Base-by-base conservation (phyloP, 164 flowering plant species). In the Magnolia officinalis region DNA sequence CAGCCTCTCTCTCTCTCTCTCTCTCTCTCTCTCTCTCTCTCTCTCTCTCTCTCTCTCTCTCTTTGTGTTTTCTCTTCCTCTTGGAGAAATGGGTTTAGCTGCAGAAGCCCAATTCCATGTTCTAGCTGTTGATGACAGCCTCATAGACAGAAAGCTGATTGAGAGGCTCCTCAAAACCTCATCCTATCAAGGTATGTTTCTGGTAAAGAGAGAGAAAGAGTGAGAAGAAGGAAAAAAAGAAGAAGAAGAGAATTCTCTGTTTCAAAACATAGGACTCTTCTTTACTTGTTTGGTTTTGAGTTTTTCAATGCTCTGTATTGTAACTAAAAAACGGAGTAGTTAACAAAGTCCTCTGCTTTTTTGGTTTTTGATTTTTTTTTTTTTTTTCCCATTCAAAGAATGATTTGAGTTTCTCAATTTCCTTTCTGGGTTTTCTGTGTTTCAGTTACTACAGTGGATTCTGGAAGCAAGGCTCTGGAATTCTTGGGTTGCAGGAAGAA, bases 401-500 rank as follows among this genome's bases (percentile, higher is more conserved):
- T 67, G 2, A 52, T 51, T 31, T 10, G 6, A 29, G 77, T 75
- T 67, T 24, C n/a, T 63, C n/a, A 11, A 4, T 18, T 50, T 71
- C 21, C 63, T 20, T 37, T 74, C 37, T 63, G 68, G 58, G 23
- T 37, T 55, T 63, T 73, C 65, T 64, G 37, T 26, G 58, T 66
- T 70, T 79, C 96, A 95, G 99, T 96, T n/a, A 94, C 99, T 50
- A 90, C 94, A 0, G 98, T 91, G 52, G 99, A 96, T 76, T 94
- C 98, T 76, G 99, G 97, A 77, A 83, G 72, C 61, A 86, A 93
- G 80, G 99, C 99, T 77, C 81, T 94, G 76, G 89, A 96, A 67
- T 90, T 81, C 74, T 86, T 96, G 7, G 99, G 98, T 1, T 96
- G 79, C 91, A 89, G 52, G 94, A 86, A 50, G 93, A 91, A n/a